Evolutionary conservation across 2,329 filamentous ascomycete genomes (phyloP), one percentile per base, ranked within the genome.

Genomic region (Phaeomoniella chlamydospora): DNA sequence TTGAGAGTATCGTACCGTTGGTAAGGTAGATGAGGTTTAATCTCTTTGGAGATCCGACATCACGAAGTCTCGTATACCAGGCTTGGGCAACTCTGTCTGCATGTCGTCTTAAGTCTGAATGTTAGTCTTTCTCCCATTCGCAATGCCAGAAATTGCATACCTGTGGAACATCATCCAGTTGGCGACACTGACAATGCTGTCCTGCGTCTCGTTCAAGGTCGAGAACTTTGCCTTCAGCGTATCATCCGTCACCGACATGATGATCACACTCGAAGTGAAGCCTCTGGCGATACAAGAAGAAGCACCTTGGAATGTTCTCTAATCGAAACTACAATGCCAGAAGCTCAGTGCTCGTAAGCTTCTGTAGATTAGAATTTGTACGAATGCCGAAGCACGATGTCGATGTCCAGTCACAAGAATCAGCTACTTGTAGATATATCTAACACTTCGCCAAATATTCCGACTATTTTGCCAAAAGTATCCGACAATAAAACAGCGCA

Each of bases 131-230:
- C 4, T 9, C 12, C 11, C 5, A 14, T 19, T 42, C 35, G 43
- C n/a, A 29, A 17, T 29, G 13, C 15, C 5, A 18, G 13, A 26
- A 16, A 4, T 17, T 19, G 39, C 45, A 46, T 76, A 93, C 86
- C 86, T 80, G 62, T 98, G 88, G 57, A 98, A 98, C 80, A 98
- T 92, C 42, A 98, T 90, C 92, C 92, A 98, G 76, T 96, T 88
- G 39, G 90, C 86, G 43, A 93, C 87, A 22, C 84, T 88, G 41
- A 93, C 76, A 52, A 98, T 96, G 61, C 86, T 92, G 56, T 98
- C 90, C 57, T 98, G 88, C 9, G 86, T 93, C 62, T 98, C 92
- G 59, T 94, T 94, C 43, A 98, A 73, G 30, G 86, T 84, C 18
- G 87, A 92, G 37, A 98, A 78, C 65, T 94, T 94, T 37, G 88